Evolutionary conservation across 1,284 basidiomycete genomes (phyloP), one percentile per base, ranked within the genome.

Genomic region (Sanghuangporus baumii): DNA sequence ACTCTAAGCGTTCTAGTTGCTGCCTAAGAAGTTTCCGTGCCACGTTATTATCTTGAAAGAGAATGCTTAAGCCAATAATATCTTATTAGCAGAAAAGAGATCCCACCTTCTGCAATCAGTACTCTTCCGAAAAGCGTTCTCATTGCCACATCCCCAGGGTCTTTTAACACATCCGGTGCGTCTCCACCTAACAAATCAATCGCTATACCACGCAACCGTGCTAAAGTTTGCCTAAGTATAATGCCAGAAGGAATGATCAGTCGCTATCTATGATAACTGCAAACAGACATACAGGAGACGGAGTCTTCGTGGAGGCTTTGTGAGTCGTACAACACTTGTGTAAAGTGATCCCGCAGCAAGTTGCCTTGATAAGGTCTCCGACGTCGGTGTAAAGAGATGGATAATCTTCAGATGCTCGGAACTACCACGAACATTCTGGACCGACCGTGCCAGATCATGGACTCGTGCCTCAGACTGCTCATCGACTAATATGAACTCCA

Each of bases 301-400:
- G 2, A 78, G 75, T 68, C 79, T 81, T 64, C 87, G 77, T 11
- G 86, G 85, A 0, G 87, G 87, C 71, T 88, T 89, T 14, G 85
- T 88, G 78, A 88, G 82, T 65, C 85, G 83, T 31, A 84, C 74
- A 9, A 88, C 80, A n/a, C 83, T 83, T 1, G 81, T 82, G 55
- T 75, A 78, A 40, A 82, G 81, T 26, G 82, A 74, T 1, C 79
- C 70, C 4, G 37, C n/a, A 14, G 61, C 46, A n/a, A 26, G 73
- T 55, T 80, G 78, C 18, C 82, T 81, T 3, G 81, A 76, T 40
- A 80, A 74, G 62, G 78, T 79, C 55, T 77, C 74, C 31, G 83
- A 82, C 0, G 84, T 87, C 2, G 87, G 87, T 1, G 87, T 88
- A 70, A 86, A 88, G 31, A 89, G 75, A 67, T 89, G 87, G 7